phyloP scores from a whole-genome alignment of 805 yeast species.

The Debaryomyces hansenii region DNA sequence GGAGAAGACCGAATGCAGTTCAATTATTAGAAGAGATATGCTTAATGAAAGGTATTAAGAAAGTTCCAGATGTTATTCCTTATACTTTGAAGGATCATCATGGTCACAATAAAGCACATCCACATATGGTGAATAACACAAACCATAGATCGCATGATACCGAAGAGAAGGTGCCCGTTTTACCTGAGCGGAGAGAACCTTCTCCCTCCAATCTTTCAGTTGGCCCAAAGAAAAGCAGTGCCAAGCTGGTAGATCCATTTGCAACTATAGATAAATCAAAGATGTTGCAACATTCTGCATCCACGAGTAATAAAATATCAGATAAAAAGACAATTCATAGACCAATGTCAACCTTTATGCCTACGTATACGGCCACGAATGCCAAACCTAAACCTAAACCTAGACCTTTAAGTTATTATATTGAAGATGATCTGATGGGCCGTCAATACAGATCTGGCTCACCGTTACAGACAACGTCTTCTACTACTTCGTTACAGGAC shows the following conservation, averaged over 20 bases:
- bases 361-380: conserved; percentile 1
- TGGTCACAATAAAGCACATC: conserved; percentile 4
- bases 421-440: conserved; percentile 3
- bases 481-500: conserved; percentile 27
- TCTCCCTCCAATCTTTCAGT: not conserved
- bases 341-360: conserved; percentile 15
- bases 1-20: conserved; percentile 69
- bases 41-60: conserved; percentile 50
- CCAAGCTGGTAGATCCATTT: conserved; percentile 37
- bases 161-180: conserved; percentile 5
- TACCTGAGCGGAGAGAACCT: conserved; percentile 2
- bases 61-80: conserved; percentile 43
- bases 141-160: conserved; percentile 4
- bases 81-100: conserved; percentile 28
- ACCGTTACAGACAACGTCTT: not conserved
- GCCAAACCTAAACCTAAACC: not conserved
- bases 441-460: not conserved
- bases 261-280: conserved; percentile 42
- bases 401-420: conserved; percentile 8
- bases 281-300: conserved; percentile 14
- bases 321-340: conserved; percentile 7
- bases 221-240: not conserved
- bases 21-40: conserved; percentile 71
- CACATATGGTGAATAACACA: not conserved
- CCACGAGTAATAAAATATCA: conserved; percentile 1